Conservation (phyloP, 202 grass and related monocot species). For the Setaria viridis region DNA sequence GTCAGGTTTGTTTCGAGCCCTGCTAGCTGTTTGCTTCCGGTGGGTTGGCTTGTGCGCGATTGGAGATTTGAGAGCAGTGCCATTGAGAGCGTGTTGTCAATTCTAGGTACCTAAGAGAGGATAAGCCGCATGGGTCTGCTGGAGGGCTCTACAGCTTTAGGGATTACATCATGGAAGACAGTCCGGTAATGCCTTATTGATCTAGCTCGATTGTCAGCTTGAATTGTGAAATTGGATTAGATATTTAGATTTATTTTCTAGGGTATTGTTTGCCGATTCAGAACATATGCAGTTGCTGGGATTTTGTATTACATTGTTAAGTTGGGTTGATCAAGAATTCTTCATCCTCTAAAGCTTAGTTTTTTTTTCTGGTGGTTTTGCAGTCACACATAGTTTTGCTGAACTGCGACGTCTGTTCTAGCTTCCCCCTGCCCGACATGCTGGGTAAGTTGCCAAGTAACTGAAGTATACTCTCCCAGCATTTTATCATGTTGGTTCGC, state of each 20-base stretch:
- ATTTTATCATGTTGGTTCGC: background rate
- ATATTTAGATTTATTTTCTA: background rate
- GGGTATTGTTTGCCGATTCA: background rate
- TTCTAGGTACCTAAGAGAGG: slow-evolving; percentile 91
- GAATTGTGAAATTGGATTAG: slow-evolving; percentile 30
- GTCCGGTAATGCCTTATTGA: slow-evolving; percentile 56
- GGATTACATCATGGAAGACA: slow-evolving; percentile 94
- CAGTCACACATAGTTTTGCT: slow-evolving; percentile 98
- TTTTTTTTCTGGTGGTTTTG: slow-evolving; percentile 37
- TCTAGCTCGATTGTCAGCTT: slow-evolving; percentile 26
- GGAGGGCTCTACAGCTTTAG: slow-evolving; percentile 96
- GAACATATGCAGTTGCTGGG: background rate
- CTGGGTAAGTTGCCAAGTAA: slow-evolving; percentile 68
- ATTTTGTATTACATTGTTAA: background rate
- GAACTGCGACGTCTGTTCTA: slow-evolving; percentile 97
- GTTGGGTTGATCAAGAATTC: background rate
- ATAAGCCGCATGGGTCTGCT: slow-evolving; percentile 92
- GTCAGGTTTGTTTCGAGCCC: slow-evolving; percentile 62
- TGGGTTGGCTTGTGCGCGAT: background rate
- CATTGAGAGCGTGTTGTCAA: slow-evolving; percentile 8
- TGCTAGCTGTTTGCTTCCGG: background rate
- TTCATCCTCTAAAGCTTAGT: slow-evolving; percentile 5
- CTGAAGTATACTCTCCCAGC: background rate
- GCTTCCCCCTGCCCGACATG: slow-evolving; percentile 93
- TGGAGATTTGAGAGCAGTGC: background rate